These are phyloP conservation scores for Kondoa malvinella DNA, from an alignment of 768 basidiomycete genomes.

Conservation along the genomic window DNA sequence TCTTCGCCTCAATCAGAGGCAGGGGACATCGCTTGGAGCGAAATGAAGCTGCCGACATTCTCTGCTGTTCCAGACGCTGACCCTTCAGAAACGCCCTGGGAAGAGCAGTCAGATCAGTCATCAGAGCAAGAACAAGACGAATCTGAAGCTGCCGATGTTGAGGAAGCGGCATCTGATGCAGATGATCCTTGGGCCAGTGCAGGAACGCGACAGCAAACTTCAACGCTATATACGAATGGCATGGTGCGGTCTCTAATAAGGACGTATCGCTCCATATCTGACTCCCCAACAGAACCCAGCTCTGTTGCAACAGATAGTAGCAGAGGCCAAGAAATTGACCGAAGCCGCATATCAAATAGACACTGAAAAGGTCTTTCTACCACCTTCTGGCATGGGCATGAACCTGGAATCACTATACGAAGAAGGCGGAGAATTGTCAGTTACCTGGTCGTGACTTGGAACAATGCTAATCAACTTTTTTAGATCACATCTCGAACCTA, in stretches of 20 bases:
- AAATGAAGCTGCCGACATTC: not conserved
- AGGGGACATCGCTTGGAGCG: not conserved
- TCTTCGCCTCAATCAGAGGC: not conserved
- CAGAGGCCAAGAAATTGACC: constrained; percentile 3
- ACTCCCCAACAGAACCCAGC: constrained; percentile 1
- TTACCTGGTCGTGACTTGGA: not conserved
- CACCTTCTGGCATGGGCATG: not conserved
- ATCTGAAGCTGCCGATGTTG: too few relatives aligned
- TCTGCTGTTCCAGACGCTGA: not conserved
- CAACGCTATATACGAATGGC: constrained; percentile 2
- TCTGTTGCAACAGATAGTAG: constrained; percentile 1
- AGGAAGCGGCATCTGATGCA: too few relatives aligned
- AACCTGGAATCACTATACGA: not conserved
- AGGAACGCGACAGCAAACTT: constrained; percentile 10
- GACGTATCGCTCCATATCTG: constrained; percentile 8
- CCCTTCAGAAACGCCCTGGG: not conserved
- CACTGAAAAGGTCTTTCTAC: not conserved
- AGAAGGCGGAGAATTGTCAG: constrained; percentile 2
- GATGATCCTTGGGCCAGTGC: not conserved
- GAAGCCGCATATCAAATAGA: not conserved
- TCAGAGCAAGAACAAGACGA: not conserved
- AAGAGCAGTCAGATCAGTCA: not conserved
- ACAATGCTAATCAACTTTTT: not conserved
- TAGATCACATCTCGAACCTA: not conserved
- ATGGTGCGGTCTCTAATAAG: not conserved